Evolutionary conservation across 768 basidiomycete genomes (phyloP), one percentile per base, ranked within the genome.

Genomic region (Lanmaoa rubissima): DNA sequence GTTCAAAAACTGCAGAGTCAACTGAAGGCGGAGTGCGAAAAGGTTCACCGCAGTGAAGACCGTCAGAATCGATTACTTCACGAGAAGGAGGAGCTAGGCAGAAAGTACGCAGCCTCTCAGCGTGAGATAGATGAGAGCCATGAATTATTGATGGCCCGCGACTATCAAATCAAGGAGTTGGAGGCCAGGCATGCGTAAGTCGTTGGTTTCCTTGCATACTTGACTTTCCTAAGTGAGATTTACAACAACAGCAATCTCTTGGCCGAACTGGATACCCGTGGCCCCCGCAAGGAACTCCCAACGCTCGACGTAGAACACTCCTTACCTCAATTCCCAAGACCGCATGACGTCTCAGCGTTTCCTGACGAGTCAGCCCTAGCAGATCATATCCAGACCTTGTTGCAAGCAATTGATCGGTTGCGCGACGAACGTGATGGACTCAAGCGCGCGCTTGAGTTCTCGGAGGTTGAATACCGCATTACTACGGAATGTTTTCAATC

Each of bases 381-480:
- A 17, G 67, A 63, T 19, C 73, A 80, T 43, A 75, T 87, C 35
- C 82, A 82, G 58, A 81, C 79, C 39, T 75, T 91, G 24, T 74
- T 91, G 48, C 69, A 69, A 28, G 84, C 88, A 2, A 75, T 89
- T 42, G 81, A 84, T n/a, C 82, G 89, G 35, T 74, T 91, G 45
- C 84, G 90, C 5, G 68, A 69, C 5, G 88, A 92, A 61, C 78
- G 89, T 5, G 85, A 91, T 59, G 74, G 70, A 45, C 76, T 90
- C 28, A 79, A 79, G 49, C 79, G 84, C 7, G 79, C 86, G 52
- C 70, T 92, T 14, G 78, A 87, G 48, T 92, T 91, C 69, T 73
- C 87, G 52, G 79, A 87, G 60, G 75, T 78, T 3, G 90, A 92
- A 71, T 82, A 83, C 26, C 81, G 75, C 60, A 87, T 89, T 62